These are phyloP conservation scores for Ascochyta fabae DNA, from an alignment of 2,329 filamentous ascomycete genomes.

Conservation along the genomic window DNA sequence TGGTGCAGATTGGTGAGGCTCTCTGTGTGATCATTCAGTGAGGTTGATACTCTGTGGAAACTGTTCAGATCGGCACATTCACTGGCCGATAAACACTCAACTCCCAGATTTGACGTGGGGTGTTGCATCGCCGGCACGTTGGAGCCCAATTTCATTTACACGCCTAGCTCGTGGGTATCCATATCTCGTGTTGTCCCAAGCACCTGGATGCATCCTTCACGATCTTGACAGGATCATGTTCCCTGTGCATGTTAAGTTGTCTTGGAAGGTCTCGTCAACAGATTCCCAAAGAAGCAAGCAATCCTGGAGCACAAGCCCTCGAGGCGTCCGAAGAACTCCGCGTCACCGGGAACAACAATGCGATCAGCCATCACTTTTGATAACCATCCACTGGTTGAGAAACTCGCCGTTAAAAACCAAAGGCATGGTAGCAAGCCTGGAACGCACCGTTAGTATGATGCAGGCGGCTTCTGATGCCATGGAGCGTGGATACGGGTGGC, in stretches of 20 bases:
- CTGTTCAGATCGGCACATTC: not conserved
- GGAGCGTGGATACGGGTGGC: not conserved
- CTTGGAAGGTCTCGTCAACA: not conserved
- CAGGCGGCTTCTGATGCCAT: constrained; percentile 1
- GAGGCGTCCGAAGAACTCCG: constrained; percentile 16
- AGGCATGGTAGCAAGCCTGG: constrained; percentile 5
- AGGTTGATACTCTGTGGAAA: not conserved
- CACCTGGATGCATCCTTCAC: not conserved
- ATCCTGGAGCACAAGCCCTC: not conserved
- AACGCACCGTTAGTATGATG: constrained; percentile 1
- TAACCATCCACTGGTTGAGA: not conserved
- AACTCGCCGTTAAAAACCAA: not conserved
- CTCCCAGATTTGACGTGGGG: not conserved
- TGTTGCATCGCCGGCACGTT: not conserved
- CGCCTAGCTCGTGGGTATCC: not conserved
- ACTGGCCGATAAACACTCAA: not conserved
- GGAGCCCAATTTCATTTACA: not conserved
- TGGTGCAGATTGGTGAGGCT: not conserved
- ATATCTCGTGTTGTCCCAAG: not conserved
- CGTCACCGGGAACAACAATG: not conserved
- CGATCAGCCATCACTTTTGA: not conserved
- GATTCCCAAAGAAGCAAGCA: constrained; percentile 1
- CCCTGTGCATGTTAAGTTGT: not conserved
- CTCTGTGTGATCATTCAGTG: not conserved
- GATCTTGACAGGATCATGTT: constrained; percentile 6